Base-by-base conservation (phyloP, 148 eudicot species). In the Amaranthus palmeri region DNA sequence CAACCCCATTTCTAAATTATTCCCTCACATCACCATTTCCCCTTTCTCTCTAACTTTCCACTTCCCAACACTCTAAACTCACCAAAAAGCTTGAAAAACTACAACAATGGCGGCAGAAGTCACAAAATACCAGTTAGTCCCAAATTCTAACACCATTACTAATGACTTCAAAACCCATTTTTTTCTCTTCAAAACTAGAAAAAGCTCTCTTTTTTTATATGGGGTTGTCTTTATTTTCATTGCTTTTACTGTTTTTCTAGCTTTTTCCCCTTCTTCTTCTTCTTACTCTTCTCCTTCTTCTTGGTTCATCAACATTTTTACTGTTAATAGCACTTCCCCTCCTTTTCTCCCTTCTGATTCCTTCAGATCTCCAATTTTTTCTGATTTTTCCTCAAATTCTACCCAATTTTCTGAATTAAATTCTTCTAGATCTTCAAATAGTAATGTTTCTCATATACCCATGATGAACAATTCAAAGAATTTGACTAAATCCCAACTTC, bases 181-280 rank as follows among this genome's bases (percentile, higher is more conserved):
- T 43, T 82, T 87, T 15, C 54, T 85, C 10, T 61, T 78, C 43
- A 86, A 46, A 79, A 72, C 85, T 17, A 83, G 71, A 71, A 86
- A 79, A 15, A 69, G 77, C 44, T 67, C 55, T 14, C 49, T 78
- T 79, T 75, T 87, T 67, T 85, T 83, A 4, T 93, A 88, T 70
- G 85, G 82, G 0, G 77, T 84, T 79, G 61, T 91, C 58, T 69
- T 85, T 50, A 62, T 78, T 76, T 89, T 89, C 76, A 76, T 91
- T 36, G 63, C 76, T 66, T 83, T 88, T 78, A 87, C 98, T 47
- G 62, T 87, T 48, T 85, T 91, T 53, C 62, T 88, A 45, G 92
- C 97, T 10, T 89, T 89, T 54, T 78, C 72, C 17, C 89, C 92
- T 41, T 85, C 93, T 71, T 55, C 85, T 42, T 82, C 93, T 9